Evolutionary conservation across 148 eudicot species (phyloP).

Genomic region (Nepenthes mirabilis): DNA sequence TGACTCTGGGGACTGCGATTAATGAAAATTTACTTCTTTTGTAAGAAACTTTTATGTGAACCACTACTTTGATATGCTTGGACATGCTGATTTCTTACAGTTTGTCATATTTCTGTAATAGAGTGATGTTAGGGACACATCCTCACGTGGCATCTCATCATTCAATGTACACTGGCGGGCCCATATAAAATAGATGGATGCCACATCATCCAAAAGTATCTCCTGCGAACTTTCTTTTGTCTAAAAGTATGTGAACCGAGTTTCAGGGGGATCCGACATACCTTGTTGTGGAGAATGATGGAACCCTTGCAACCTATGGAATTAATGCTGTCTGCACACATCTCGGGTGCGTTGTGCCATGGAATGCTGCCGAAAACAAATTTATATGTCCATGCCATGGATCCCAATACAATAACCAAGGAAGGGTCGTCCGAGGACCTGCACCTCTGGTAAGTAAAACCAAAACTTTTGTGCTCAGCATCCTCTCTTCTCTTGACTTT

Average conservation of each 20-base stretch:
- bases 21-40: too few relatives aligned
- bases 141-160: too few relatives aligned
- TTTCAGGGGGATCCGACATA: constrained; percentile 90
- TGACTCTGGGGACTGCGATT: too few relatives aligned
- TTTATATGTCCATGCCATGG: constrained; percentile 97
- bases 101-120: too few relatives aligned
- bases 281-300: constrained; percentile 81
- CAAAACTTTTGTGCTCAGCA: background rate
- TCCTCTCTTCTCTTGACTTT: background rate
- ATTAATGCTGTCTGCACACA: constrained; percentile 95
- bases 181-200: too few relatives aligned
- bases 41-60: too few relatives aligned
- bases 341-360: constrained; percentile 95
- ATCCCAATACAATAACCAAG: constrained; percentile 90
- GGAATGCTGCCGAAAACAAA: constrained; percentile 86
- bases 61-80: too few relatives aligned
- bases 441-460: constrained; percentile 66
- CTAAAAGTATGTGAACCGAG: background rate
- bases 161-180: too few relatives aligned
- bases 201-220: background rate
- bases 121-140: too few relatives aligned
- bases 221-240: background rate
- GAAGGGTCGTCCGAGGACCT: constrained; percentile 84
- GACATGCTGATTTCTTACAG: too few relatives aligned
- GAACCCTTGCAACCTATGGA: constrained; percentile 74